A percentile compares a stretch with the other conserved stretches of the same genome.
Evolutionary conservation across 208 protist species (phyloP).

Genomic region (Acanthamoeba divionensis): DNA sequence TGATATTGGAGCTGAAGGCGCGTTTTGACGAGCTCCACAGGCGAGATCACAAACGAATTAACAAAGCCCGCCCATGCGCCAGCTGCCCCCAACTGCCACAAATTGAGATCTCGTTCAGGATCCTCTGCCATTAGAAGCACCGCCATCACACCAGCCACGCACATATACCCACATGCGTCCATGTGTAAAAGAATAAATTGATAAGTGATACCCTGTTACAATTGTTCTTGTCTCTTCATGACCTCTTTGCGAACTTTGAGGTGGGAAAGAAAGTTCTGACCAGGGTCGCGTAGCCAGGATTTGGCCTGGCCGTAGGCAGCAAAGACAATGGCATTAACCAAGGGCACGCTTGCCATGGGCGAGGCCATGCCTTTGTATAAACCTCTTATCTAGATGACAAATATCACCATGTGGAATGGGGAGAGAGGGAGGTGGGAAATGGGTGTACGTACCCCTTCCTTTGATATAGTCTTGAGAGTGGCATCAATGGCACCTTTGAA

Average conservation of each 20-base stretch:
- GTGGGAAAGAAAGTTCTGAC: too few relatives aligned
- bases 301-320: constrained; percentile 38
- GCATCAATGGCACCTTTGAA: constrained; percentile 12
- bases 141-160: not conserved
- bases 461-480: not conserved
- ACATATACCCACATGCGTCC: not conserved
- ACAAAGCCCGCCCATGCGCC: constrained; percentile 36
- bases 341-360: constrained; percentile 20
- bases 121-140: not conserved
- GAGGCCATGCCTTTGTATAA: constrained; percentile 48
- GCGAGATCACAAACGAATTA: constrained; percentile 27
- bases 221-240: too few relatives aligned
- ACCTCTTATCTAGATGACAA: not conserved
- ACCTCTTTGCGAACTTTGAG: too few relatives aligned
- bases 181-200: not conserved
- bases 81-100: constrained; percentile 18
- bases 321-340: constrained; percentile 48
- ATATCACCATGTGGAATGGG: too few relatives aligned
- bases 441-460: not conserved
- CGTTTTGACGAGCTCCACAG: constrained; percentile 38
- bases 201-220: not conserved
- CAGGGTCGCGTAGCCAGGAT: not conserved
- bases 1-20: constrained; percentile 41
- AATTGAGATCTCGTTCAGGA: not conserved
- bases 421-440: not conserved